Conservation (phyloP, 2,329 filamentous ascomycete genomes). For the Purpureocillium lavendulum region DNA sequence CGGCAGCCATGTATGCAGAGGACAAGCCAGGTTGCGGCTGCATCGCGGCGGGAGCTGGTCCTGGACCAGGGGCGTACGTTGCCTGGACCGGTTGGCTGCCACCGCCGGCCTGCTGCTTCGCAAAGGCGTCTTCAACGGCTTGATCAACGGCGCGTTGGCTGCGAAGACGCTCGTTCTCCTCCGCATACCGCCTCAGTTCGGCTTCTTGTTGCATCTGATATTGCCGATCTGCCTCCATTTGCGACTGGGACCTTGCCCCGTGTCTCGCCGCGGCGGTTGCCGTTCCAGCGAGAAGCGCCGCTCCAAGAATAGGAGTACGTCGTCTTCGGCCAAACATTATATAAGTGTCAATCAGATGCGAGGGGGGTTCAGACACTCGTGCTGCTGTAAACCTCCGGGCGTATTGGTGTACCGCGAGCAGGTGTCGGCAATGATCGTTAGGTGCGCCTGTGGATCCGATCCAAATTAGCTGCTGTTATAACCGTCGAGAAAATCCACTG, state of each 20-base stretch:
- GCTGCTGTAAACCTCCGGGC: too few relatives aligned
- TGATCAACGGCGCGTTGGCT: conserved; percentile 4
- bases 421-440: too few relatives aligned
- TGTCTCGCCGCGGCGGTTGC: conserved; percentile 3
- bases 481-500: too few relatives aligned
- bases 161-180: conserved; percentile 1
- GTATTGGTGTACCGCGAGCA: too few relatives aligned
- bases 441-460: too few relatives aligned
- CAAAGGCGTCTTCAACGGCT: conserved; percentile 2
- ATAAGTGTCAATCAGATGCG: not conserved
- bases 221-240: conserved; percentile 1
- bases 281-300: conserved; percentile 3
- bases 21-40: not conserved
- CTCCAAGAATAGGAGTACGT: not conserved
- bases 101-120: conserved; percentile 2
- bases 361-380: too few relatives aligned
- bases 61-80: not conserved
- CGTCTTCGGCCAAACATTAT: conserved; percentile 4
- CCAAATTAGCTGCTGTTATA: too few relatives aligned
- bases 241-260: conserved; percentile 2
- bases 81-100: not conserved
- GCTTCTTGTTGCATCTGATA: conserved; percentile 4
- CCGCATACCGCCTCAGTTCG: not conserved
- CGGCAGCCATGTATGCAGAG: not conserved
- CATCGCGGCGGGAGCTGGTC: not conserved